Base-by-base conservation (phyloP, 768 basidiomycete genomes). In the Leccinum truebloodii region DNA sequence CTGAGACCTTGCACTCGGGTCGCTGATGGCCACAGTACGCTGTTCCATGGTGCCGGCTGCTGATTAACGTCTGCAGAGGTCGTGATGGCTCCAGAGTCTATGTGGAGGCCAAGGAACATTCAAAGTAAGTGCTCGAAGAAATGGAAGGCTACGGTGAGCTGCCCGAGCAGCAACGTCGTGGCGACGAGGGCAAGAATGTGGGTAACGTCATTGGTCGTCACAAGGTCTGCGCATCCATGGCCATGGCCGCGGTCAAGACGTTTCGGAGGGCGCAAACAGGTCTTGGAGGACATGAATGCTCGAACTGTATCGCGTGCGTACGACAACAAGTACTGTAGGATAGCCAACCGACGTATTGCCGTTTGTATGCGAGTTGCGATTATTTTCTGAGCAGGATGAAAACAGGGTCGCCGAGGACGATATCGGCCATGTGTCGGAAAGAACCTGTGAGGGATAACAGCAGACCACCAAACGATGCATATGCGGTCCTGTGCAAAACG, bases 401-500 rank as follows among this genome's bases (percentile, higher is more conserved):
- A 57, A 98, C 83, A 53, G 94, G 90, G 70, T 98, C 94, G 30
- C 96, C 95, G 5, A 98, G 85, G 14, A 96, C 94, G 59, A 99
- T 87, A 67, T 84, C 87, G 35, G 92, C 87, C 82, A 99, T 83
- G 77, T 98, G 95, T 59, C 97, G 86, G 77, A 87, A 95, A 34
- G 88, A 92, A 2, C 97, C 97, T 30, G 93, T 89, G 55, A 99
- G 77, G 0, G 97, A 94, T 87, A 99, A 88, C 41, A 99, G 80
- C 18, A 99, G 81, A 22, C 97, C 97, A 44, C 97, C 97, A 62
- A 97, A 99, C 8, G 96, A 98, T 48, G 91, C 90, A 73, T 98
- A 99, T 20, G 89, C 96, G 28, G 95, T 97, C 55, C 95, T 98
- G 67, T 52, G 18, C 44, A 57, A 37, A 35, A 35, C 18, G 16